A percentile compares a stretch with the other conserved stretches of the same genome.
These are phyloP conservation scores for Sphaceloma murrayae DNA, from an alignment of 2,329 filamentous ascomycete species.

Conservation along the genomic window DNA sequence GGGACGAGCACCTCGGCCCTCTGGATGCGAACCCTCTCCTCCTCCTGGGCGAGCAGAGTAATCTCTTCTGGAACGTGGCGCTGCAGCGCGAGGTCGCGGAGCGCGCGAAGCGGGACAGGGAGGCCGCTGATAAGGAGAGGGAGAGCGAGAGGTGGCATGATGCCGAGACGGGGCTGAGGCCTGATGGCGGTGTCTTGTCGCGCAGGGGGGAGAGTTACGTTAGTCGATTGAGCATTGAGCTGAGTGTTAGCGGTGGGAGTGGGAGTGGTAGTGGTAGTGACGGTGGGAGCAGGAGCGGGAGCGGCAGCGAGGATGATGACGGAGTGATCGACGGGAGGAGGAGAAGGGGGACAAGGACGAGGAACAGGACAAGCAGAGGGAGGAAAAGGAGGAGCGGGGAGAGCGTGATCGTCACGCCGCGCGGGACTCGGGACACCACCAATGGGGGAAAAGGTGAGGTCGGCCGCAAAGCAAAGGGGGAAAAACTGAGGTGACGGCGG, in stretches of 20 bases:
- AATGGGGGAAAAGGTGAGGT: no score
- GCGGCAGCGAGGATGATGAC: neutral
- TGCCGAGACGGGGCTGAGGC: neutral
- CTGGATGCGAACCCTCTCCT: conserved; percentile 37
- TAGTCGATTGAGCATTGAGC: neutral
- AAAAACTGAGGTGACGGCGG: no score
- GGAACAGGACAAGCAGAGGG: no score
- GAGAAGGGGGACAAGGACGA: neutral
- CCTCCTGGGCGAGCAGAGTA: conserved; percentile 42
- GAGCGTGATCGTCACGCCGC: no score
- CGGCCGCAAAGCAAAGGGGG: no score
- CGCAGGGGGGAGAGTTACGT: neutral
- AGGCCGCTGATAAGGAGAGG: conserved; percentile 16
- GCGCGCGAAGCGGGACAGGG: conserved; percentile 19
- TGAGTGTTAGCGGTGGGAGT: conserved; percentile 21
- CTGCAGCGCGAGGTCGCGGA: conserved; percentile 22
- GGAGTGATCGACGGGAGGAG: conserved; percentile 31
- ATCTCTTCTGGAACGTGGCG: conserved; percentile 44
- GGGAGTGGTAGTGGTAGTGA: conserved; percentile 23
- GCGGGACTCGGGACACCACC: no score
- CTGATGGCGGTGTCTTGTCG: conserved; percentile 9
- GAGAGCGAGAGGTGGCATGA: conserved; percentile 11
- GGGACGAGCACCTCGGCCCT: conserved; percentile 11
- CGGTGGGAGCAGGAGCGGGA: conserved; percentile 28
- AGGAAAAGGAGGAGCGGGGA: no score